These are phyloP conservation scores for Erythrophleum ivorense DNA, from an alignment of 331 rosid species.

Conservation along the genomic window DNA sequence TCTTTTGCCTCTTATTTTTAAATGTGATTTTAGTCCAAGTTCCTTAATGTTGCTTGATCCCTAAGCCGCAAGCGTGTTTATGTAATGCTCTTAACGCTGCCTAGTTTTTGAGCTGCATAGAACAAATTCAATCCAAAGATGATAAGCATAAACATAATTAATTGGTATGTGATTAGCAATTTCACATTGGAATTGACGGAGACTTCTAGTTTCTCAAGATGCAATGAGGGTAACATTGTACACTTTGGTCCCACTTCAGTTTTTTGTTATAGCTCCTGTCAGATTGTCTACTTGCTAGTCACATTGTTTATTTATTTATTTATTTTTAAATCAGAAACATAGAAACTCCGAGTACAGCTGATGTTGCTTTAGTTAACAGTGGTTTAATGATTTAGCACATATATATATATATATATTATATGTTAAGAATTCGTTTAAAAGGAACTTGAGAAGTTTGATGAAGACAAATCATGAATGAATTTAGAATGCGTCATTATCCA, in stretches of 20 bases:
- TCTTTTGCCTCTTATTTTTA: neutral
- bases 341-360: neutral
- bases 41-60: constrained; percentile 6
- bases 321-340: neutral
- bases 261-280: constrained; percentile 12
- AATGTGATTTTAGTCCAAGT: constrained; percentile 5
- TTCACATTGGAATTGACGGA: constrained; percentile 1
- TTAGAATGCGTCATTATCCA: neutral
- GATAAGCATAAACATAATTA: neutral
- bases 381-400: constrained; percentile 1
- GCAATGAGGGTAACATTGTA: neutral
- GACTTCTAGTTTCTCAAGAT: constrained; percentile 25
- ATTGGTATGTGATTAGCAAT: neutral
- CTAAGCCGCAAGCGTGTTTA: neutral
- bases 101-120: neutral
- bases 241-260: neutral
- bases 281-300: neutral
- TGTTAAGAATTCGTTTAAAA: neutral
- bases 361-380: constrained; percentile 8
- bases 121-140: neutral
- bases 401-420: neutral
- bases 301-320: neutral
- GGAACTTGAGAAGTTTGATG: neutral
- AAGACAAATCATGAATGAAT: neutral
- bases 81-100: constrained; percentile 1